phyloP scores from a whole-genome alignment of 176 grass and related monocot genomes.

The Cenchrus fungigraminus region DNA sequence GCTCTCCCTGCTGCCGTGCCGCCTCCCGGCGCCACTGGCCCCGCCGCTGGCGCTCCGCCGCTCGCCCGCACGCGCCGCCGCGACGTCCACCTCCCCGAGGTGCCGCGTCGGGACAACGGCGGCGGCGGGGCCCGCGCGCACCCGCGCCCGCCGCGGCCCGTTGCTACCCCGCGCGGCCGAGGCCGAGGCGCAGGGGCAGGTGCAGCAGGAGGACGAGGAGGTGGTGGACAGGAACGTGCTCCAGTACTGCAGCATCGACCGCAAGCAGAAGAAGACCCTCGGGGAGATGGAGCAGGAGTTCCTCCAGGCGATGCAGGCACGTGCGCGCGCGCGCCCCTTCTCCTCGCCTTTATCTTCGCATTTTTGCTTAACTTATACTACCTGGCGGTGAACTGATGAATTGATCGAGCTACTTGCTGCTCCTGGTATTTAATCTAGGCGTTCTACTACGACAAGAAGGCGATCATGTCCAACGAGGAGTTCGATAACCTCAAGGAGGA shows the following conservation, averaged over 20 bases:
- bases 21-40: slow-evolving; percentile 37
- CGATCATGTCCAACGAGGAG: slow-evolving; percentile 93
- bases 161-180: slow-evolving; percentile 32
- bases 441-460: slow-evolving; percentile 79
- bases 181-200: slow-evolving; percentile 27
- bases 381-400: not conserved
- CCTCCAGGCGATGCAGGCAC: slow-evolving; percentile 81
- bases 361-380: not conserved
- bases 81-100: slow-evolving; percentile 39
- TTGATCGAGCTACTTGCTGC: not conserved
- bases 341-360: not conserved
- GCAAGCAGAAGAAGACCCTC: slow-evolving; percentile 77
- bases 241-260: slow-evolving; percentile 82
- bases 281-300: slow-evolving; percentile 98
- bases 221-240: slow-evolving; percentile 77
- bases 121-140: not conserved
- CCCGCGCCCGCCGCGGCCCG: not conserved
- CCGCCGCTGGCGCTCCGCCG: slow-evolving; percentile 40
- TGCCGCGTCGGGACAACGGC: not conserved
- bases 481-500: slow-evolving; percentile 97
- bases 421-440: slow-evolving; percentile 34
- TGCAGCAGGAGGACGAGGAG: slow-evolving; percentile 41
- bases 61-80: slow-evolving; percentile 2
- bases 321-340: not conserved
- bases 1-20: slow-evolving; percentile 48